These are phyloP conservation scores for Phytophthora ramorum DNA, from an alignment of 352 stramenopile species.

Conservation along the genomic window DNA sequence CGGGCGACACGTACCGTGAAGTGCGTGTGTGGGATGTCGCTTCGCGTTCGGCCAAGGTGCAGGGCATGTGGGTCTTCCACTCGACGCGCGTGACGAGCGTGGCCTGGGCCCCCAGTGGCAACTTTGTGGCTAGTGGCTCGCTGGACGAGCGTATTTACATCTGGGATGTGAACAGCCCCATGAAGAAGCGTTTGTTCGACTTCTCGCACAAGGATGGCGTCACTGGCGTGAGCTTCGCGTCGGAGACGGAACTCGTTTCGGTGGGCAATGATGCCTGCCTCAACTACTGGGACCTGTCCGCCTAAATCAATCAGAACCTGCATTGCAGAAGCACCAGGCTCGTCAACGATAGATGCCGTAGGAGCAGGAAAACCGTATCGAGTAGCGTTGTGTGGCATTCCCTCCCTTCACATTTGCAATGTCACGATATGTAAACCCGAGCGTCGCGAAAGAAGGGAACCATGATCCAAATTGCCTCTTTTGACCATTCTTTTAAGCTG, in stretches of 20 bases:
- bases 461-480: too few species aligned
- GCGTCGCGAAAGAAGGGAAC: too few species aligned
- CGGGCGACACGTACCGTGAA: slow-evolving; percentile 89
- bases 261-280: slow-evolving; percentile 85
- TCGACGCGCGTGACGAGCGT: slow-evolving; percentile 94
- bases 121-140: slow-evolving; percentile 92
- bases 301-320: slow-evolving; percentile 18
- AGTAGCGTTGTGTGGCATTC: not conserved
- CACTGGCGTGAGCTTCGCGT: slow-evolving; percentile 74
- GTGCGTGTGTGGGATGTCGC: slow-evolving; percentile 91
- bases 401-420: not conserved
- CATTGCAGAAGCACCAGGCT: not conserved
- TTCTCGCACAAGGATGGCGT: slow-evolving; percentile 88
- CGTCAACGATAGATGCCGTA: not conserved
- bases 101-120: slow-evolving; percentile 93
- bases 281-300: slow-evolving; percentile 76
- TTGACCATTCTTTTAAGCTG: too few species aligned
- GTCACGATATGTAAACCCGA: slow-evolving; percentile 13
- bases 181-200: slow-evolving; percentile 72
- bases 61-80: slow-evolving; percentile 97
- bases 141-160: slow-evolving; percentile 97
- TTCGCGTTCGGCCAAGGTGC: slow-evolving; percentile 83
- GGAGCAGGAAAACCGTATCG: not conserved
- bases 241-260: slow-evolving; percentile 77
- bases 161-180: slow-evolving; percentile 91